Evolutionary conservation across 2,329 filamentous ascomycete genomes (phyloP), one percentile per base, ranked within the genome.

Genomic region (Beauveria varroae): DNA sequence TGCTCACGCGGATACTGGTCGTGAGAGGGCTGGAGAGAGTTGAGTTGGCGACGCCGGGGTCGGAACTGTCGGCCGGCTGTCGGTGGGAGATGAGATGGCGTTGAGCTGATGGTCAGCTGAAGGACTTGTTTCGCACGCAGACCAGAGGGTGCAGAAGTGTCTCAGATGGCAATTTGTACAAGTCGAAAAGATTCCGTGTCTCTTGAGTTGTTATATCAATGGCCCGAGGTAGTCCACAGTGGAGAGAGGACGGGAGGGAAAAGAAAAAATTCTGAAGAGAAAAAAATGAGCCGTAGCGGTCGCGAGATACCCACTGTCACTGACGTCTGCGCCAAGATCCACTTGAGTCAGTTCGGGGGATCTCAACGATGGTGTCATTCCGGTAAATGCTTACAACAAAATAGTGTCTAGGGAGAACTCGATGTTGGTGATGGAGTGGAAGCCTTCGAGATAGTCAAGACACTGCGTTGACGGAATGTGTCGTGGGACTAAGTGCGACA

Each of bases 341-440:
- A 59, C 57, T 52, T 44, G 47, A 59, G 57, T 59, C 47, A 59
- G 57, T 52, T 43, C 9, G 34, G 20, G 28, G n/a, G 37, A 58
- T 47, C 18, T 58, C 43, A n/a, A 65, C 57, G 55, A 65, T 65
- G 64, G 64, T 65, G 64, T 65, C 62, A 65, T 65, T 59, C 7
- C 4, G 57, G 20, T 12, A 59, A 18, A 24, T 30, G 30, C 57
- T 59, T 52, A 52, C 57, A 51, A 52, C 22, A 30, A 47, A 50
- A 12, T n/a, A n/a, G 20, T 9, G 20, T 8, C 12, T n/a, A 47
- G 28, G 12, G 18, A 8, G 18, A 14, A n/a, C 10, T n/a, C 14
- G 5, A 5, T 57, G 14, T 34, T 18, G 26, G 9, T 4, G 8
- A 20, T 34, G 49, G 4, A 30, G 18, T 28, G 7, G 9, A 16